Base-by-base conservation (phyloP, 225 moss, liverwort and hornwort species). In the Takakia lepidozioides region DNA sequence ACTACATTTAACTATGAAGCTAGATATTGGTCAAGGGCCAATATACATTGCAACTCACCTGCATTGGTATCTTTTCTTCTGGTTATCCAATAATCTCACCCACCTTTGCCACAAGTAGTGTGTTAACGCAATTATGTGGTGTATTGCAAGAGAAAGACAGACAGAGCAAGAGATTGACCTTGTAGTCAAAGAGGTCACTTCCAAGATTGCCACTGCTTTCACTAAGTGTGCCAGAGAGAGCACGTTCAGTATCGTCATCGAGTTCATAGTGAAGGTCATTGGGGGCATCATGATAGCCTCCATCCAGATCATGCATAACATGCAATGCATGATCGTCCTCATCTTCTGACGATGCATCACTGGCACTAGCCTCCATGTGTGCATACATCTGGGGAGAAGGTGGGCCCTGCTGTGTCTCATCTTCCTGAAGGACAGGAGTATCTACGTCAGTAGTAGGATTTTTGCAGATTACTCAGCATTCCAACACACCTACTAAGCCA, bases 191-290 rank as follows among this genome's bases (percentile, higher is more conserved):
- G 22, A 84, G 67, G 30, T 95, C 89, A 68, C 79, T 79, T 43
- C 84, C 89, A 28, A 84, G 74, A 50, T 89, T 89, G 50, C 93
- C 93, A 60, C 93, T 95, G 60, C 93, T 95, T 65, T 86, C 93
- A 62, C 93, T 95, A 2, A 95, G 80, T 48, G 86, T 78, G 55
- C 93, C 86, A 44, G 89, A 89, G 48, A 89, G 69, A 40, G 81
- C 74, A 21, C 93, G 70, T 55, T 95, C 93, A 43, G 63, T 77
- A 59, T 84, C 89, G 48, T 88, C 93, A 52, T 93, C 88, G 32
- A 59, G 77, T 66, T 88, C 92, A 37, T 71, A 87, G 46, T 92
- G 81, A 29, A 93, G 75, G 66, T 89, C 89, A 67, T 81, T 89
- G 19, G 75, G 76, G 63, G 93, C 93, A 52, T 95, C 93, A 46